Percentiles rank a stretch among this genome's conserved stretches.
phyloP scores from a whole-genome alignment of 768 basidiomycete species.

The Brasilioporus rufonigricans region DNA sequence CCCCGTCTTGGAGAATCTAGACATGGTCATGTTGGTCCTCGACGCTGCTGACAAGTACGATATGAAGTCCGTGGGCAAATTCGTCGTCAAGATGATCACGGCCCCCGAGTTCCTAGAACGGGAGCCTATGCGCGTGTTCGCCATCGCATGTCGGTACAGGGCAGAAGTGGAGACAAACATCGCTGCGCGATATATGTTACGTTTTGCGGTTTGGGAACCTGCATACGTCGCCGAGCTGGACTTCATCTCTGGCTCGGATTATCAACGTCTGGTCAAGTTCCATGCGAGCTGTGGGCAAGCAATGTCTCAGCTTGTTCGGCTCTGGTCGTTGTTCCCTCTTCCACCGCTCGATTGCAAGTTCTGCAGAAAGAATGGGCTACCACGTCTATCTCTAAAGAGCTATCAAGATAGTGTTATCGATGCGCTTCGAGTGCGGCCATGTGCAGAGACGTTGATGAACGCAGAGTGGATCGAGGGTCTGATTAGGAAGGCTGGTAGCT shows the following conservation, averaged over 20 bases:
- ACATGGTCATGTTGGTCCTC: slow-evolving; percentile 41
- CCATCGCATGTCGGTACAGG: slow-evolving; percentile 37
- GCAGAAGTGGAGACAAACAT: slow-evolving; percentile 33
- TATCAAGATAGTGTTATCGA: slow-evolving; percentile 36
- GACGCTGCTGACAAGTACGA: slow-evolving; percentile 51
- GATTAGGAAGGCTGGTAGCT: slow-evolving; percentile 31
- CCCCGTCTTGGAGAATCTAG: slow-evolving; percentile 36
- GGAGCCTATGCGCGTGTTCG: slow-evolving; percentile 38
- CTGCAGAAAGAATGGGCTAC: slow-evolving; percentile 35
- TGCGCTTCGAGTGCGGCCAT: slow-evolving; percentile 30
- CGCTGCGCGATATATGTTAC: slow-evolving; percentile 39
- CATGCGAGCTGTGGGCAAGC: slow-evolving; percentile 34
- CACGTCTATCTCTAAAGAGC: slow-evolving; percentile 29
- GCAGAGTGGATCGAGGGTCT: slow-evolving; percentile 31
- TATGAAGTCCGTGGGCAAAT: slow-evolving; percentile 43
- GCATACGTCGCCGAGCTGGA: slow-evolving; percentile 35
- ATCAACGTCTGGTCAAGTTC: slow-evolving; percentile 37
- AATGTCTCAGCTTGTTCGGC: slow-evolving; percentile 32
- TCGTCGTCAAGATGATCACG: slow-evolving; percentile 32
- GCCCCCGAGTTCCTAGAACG: slow-evolving; percentile 32
- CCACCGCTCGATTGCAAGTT: slow-evolving; percentile 34
- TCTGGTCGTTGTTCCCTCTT: slow-evolving; percentile 31
- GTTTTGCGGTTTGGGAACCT: slow-evolving; percentile 34
- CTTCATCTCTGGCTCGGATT: slow-evolving; percentile 36
- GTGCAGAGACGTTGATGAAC: slow-evolving; percentile 30